A percentile compares a stretch with the other conserved stretches of the same genome.
These are phyloP conservation scores for Endocarpon pusillum DNA, from an alignment of 495 filamentous ascomycete species.

Conservation along the genomic window DNA sequence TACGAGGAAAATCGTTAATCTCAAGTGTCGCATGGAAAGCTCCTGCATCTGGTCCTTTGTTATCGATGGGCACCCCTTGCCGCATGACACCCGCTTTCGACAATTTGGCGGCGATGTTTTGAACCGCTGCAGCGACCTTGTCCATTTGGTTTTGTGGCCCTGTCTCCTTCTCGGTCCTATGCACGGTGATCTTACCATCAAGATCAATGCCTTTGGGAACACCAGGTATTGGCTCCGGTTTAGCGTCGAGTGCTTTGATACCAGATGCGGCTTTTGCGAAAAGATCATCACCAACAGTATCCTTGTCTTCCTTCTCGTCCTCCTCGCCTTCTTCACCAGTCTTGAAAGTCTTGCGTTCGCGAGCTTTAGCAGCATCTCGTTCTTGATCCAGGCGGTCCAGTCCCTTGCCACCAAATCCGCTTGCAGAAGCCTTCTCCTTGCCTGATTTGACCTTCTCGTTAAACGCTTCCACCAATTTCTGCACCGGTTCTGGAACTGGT, in stretches of 20 bases:
- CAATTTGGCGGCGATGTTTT: constrained; percentile 70
- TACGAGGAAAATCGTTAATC: constrained; percentile 96
- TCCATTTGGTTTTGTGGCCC: constrained; percentile 56
- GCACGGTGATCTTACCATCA: constrained; percentile 63
- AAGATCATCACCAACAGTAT: constrained; percentile 37
- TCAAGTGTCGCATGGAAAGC: constrained; percentile 95
- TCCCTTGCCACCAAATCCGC: constrained; percentile 90
- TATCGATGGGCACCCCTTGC: constrained; percentile 89
- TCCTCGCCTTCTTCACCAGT: constrained; percentile 81
- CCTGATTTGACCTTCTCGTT: constrained; percentile 81
- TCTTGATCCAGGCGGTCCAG: constrained; percentile 81
- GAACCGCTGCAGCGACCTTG: constrained; percentile 69
- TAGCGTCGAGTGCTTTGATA: constrained; percentile 37
- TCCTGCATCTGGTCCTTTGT: constrained; percentile 93
- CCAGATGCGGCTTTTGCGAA: constrained; percentile 49
- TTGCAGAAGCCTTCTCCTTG: constrained; percentile 64
- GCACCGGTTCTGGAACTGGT: constrained; percentile 52
- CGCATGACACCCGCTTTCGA: constrained; percentile 74
- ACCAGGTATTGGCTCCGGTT: constrained; percentile 22
- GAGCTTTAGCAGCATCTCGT: constrained; percentile 64
- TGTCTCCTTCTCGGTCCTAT: constrained; percentile 46
- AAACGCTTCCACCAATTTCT: constrained; percentile 49
- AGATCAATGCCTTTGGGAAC: constrained; percentile 50
- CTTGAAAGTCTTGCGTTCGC: constrained; percentile 78
- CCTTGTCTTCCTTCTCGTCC: constrained; percentile 60